Conservation (phyloP, 352 stramenopile species). For the Blastocystis sp. region DNA sequence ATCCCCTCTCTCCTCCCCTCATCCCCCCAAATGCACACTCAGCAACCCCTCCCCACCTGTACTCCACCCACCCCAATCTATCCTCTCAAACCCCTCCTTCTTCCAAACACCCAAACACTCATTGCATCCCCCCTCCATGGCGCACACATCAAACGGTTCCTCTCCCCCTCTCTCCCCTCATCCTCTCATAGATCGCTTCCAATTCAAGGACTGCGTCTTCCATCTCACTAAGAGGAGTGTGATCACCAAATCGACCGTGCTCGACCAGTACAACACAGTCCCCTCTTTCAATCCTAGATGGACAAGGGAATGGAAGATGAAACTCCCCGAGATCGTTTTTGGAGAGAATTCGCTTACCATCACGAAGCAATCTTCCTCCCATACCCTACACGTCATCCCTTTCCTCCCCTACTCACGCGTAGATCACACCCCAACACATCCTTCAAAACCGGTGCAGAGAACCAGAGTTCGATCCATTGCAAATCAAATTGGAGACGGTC, state of each 20-base stretch:
- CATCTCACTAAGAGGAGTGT: neutral
- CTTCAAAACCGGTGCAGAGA: conserved; percentile 42
- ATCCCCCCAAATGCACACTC: too few relatives aligned
- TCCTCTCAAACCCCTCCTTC: too few relatives aligned
- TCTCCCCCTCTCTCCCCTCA: neutral
- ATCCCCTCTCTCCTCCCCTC: too few relatives aligned
- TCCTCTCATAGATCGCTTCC: neutral
- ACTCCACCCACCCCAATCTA: too few relatives aligned
- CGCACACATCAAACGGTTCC: too few relatives aligned
- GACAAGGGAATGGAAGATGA: conserved; percentile 65
- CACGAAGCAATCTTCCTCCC: neutral
- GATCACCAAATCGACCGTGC: neutral
- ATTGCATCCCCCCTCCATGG: too few relatives aligned
- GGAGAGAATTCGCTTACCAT: conserved; percentile 17
- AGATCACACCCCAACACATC: conserved; percentile 11
- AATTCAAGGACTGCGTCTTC: neutral
- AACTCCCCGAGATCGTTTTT: conserved; percentile 56
- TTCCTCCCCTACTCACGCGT: neutral
- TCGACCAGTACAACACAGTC: neutral
- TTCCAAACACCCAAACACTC: too few relatives aligned
- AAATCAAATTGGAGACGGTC: conserved; percentile 21
- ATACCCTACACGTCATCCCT: neutral
- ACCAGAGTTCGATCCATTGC: conserved; percentile 55
- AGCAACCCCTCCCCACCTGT: too few relatives aligned
- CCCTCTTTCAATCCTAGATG: conserved; percentile 8